These are phyloP conservation scores for Fusarium sp. DNA, from an alignment of 2,329 filamentous ascomycete genomes.

Conservation along the genomic window DNA sequence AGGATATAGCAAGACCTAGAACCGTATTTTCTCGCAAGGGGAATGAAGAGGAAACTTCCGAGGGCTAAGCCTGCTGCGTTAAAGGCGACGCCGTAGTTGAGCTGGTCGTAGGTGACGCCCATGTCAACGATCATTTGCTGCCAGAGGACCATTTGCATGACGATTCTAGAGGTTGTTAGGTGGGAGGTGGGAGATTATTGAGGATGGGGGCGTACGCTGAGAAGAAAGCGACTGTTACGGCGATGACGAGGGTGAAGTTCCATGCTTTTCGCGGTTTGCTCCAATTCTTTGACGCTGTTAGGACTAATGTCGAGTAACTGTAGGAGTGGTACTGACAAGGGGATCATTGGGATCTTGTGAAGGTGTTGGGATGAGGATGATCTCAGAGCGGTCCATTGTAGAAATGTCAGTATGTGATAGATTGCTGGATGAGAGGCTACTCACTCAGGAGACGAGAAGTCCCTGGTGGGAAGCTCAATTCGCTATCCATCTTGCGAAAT, in stretches of 20 bases:
- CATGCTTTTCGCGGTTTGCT: conserved; percentile 35
- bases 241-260: conserved; percentile 40
- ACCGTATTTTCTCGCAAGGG: conserved; percentile 48
- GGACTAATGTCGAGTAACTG: background rate
- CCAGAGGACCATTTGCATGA: conserved; percentile 42
- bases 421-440: background rate
- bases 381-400: background rate
- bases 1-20: conserved; percentile 44
- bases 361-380: conserved; percentile 11
- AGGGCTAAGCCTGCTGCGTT: conserved; percentile 46
- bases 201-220: background rate
- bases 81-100: conserved; percentile 41
- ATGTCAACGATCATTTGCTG: conserved; percentile 46
- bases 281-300: conserved; percentile 42
- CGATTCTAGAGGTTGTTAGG: background rate
- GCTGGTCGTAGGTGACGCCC: conserved; percentile 35
- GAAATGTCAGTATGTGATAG: background rate
- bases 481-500: background rate
- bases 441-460: conserved; percentile 3
- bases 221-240: conserved; percentile 41
- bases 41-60: conserved; percentile 47
- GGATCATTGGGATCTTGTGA: conserved; percentile 43
- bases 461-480: conserved; percentile 6
- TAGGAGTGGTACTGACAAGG: conserved; percentile 14
- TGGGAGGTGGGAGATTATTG: fast-evolving